Base-by-base conservation (phyloP, 2,329 filamentous ascomycete species). In the Clarireedia monteithiana region DNA sequence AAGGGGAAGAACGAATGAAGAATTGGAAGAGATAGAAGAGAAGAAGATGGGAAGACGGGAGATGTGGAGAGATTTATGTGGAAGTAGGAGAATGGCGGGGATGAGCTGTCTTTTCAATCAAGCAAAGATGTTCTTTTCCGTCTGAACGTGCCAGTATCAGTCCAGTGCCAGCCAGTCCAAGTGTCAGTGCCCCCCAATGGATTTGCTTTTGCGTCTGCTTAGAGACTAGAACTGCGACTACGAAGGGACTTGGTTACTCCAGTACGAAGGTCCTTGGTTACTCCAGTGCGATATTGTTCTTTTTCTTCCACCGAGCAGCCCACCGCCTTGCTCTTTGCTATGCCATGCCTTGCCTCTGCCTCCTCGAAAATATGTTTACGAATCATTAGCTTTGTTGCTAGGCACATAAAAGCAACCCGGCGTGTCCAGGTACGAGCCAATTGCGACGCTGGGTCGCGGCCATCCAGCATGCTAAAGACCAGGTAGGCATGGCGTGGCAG, bases 41-140 rank as follows among this genome's bases (percentile, higher is more conserved):
- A 23, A 34, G 26, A 36, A 34, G n/a, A 49, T 17, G n/a, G 40
- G 39, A 24, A 36, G 38, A 40, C 38, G 23, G 54, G 45, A 44
- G 24, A 52, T 53, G 49, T 47, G 34, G 30, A 53, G 44, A 30
- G 34, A 24, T 56, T 52, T 53, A 56, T 53, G 48, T 48, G 48
- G 30, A 27, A 49, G 52, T 12, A 20, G 34, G n/a, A 24, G 52
- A 49, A 40, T 40, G 45, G 36, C 27, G 45, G 45, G 23, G 48
- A 50, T 39, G 48, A 50, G 36, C 23, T 26, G 39, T 39, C 49
- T 51, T 39, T 50, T 39, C 48, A 17, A 26, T 26, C 48, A 17
- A 26, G 36, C 10, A 50, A 26, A 26, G 45, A 53, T 53, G 47
- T 38, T 53, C 45, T 42, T 24, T 42, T 42, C 49, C 30, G 30